Conservation (phyloP, 78 protist species). For the Dictyostelium capitatum region DNA sequence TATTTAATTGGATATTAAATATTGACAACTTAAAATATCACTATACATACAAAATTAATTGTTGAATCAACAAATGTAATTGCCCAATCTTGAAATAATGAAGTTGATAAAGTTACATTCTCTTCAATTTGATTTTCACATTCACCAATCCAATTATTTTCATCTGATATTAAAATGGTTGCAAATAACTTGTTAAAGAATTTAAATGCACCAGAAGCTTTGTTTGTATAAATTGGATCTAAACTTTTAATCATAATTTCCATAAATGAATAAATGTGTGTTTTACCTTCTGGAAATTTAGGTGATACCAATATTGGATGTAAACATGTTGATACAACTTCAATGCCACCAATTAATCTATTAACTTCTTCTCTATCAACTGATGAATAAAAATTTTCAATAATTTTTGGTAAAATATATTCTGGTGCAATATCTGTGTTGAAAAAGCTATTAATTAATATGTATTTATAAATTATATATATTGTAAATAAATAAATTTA, state of each 20-base stretch:
- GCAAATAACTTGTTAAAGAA: conserved; percentile 47
- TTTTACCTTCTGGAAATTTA: conserved; percentile 66
- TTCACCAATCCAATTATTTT: neutral
- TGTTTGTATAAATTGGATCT: conserved; percentile 70
- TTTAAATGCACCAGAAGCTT: conserved; percentile 69
- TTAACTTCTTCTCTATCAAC: conserved; percentile 53
- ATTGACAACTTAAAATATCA: too few relatives aligned
- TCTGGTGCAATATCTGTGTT: conserved; percentile 32
- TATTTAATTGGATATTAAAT: too few relatives aligned
- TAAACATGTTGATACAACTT: conserved; percentile 53
- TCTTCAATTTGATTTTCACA: conserved; percentile 30
- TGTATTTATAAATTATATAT: neutral
- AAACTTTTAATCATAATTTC: conserved; percentile 11
- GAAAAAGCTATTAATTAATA: neutral
- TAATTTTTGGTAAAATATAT: conserved; percentile 17
- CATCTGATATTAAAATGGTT: conserved; percentile 38
- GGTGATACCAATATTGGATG: conserved; percentile 46
- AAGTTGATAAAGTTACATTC: conserved; percentile 33
- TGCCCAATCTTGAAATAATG: conserved; percentile 63
- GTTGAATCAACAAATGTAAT: conserved; percentile 34
- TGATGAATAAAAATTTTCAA: conserved; percentile 39
- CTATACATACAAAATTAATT: conserved; percentile 39
- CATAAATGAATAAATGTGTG: conserved; percentile 48
- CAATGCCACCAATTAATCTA: conserved; percentile 65
- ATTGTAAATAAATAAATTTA: neutral